Evolutionary conservation across 805 yeast genomes (phyloP).

Genomic region (Teunomyces pallodes): DNA sequence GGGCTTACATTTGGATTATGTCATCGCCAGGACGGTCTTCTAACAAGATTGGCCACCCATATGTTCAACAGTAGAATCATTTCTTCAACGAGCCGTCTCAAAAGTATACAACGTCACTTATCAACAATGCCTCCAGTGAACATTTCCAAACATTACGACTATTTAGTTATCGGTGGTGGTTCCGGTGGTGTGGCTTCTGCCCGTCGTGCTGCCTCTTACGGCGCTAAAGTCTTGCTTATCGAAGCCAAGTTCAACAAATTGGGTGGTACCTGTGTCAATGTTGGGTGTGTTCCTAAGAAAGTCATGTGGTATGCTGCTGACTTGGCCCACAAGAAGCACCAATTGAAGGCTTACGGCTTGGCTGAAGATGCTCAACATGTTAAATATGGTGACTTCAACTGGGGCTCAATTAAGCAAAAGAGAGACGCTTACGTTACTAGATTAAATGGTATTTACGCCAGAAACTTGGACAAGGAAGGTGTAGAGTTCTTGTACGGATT

Average conservation of each 20-base stretch:
- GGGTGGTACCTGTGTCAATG: conserved; percentile 99
- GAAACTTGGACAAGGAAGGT: conserved; percentile 82
- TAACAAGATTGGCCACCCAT: not conserved
- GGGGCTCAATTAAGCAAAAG: conserved; percentile 78
- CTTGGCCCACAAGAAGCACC: conserved; percentile 68
- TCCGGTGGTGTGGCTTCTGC: conserved; percentile 99
- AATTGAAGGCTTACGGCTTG: conserved; percentile 84
- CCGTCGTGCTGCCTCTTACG: conserved; percentile 91
- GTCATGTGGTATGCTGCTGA: conserved; percentile 99
- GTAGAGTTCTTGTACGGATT: conserved; percentile 85
- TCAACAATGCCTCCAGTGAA: conserved; percentile 54
- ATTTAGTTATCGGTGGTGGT: conserved; percentile 97
- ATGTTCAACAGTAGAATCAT: conserved; percentile 5
- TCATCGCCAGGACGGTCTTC: no score
- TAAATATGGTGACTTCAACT: conserved; percentile 58
- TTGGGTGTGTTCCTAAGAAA: conserved; percentile 98
- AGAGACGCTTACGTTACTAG: conserved; percentile 89
- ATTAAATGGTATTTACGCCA: conserved; percentile 89
- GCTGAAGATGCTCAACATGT: conserved; percentile 53
- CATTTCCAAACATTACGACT: conserved; percentile 64
- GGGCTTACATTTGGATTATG: no score
- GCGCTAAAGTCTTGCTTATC: conserved; percentile 80
- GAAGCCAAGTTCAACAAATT: conserved; percentile 67
- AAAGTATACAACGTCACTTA: conserved; percentile 19
- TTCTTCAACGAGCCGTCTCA: not conserved